A percentile compares a stretch with the other conserved stretches of the same genome.
These are phyloP conservation scores for Pyrenophora graminea DNA, from an alignment of 2,329 filamentous ascomycete genomes.

Conservation along the genomic window DNA sequence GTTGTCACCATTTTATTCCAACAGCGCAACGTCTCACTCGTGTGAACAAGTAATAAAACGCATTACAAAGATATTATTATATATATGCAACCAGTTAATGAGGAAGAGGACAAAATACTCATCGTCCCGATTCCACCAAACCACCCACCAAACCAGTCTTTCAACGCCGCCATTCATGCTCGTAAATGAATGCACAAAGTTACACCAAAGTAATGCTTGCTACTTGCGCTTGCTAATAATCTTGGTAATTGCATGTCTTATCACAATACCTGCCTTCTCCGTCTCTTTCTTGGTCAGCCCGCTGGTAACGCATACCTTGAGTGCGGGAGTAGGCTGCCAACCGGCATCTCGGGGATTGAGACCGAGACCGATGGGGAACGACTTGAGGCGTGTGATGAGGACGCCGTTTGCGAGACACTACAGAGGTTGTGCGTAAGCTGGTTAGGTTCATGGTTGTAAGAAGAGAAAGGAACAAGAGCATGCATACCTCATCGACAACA, in stretches of 20 bases:
- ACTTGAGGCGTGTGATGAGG: conserved; percentile 84
- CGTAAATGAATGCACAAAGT: not conserved
- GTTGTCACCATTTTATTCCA: not conserved
- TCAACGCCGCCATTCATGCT: conserved; percentile 6
- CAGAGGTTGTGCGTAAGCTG: conserved; percentile 13
- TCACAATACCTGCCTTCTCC: conserved; percentile 86
- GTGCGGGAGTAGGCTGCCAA: conserved; percentile 74
- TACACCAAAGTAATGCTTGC: not conserved
- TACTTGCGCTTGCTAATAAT: conserved; percentile 67
- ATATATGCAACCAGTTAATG: no score
- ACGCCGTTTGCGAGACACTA: conserved; percentile 86
- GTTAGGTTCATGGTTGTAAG: not conserved
- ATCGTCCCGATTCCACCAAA: no score
- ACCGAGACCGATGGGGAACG: conserved; percentile 64
- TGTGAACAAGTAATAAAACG: not conserved
- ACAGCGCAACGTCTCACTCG: not conserved
- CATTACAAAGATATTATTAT: not conserved
- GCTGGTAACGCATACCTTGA: conserved; percentile 89
- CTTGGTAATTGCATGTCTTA: conserved; percentile 92
- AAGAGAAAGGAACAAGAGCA: conserved; percentile 8
- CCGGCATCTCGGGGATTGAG: conserved; percentile 67
- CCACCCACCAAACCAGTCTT: no score
- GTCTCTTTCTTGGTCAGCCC: conserved; percentile 92
- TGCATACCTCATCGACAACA: conserved; percentile 89
- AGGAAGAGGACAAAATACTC: no score